phyloP scores from a whole-genome alignment of 2,329 filamentous ascomycete species.

The Aspergillus ibericus region DNA sequence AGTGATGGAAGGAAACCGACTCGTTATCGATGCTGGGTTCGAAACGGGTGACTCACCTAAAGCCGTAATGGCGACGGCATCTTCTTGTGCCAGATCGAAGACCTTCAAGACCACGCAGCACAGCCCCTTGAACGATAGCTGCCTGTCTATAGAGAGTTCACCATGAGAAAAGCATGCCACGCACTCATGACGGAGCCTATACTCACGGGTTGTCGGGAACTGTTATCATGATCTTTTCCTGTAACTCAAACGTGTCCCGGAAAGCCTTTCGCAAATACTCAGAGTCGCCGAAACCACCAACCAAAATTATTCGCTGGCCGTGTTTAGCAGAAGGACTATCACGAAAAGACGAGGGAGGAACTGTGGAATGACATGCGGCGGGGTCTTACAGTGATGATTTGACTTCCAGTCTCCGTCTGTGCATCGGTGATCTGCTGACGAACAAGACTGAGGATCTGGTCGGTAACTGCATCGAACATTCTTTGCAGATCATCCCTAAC shows the following conservation, averaged over 20 bases:
- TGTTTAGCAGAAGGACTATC: not conserved
- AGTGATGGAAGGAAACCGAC: not conserved
- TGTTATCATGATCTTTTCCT: conserved; percentile 1
- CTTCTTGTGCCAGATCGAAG: not conserved
- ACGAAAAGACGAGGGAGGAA: not conserved
- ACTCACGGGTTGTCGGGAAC: conserved; percentile 8
- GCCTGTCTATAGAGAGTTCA: conserved; percentile 4
- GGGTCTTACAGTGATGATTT: conserved; percentile 1
- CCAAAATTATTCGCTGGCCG: conserved; percentile 2
- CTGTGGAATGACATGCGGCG: not conserved
- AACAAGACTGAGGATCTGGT: conserved; percentile 1
- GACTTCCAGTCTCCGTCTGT: not conserved
- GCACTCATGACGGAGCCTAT: not conserved
- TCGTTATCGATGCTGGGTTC: not conserved
- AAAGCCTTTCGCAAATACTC: conserved; percentile 7
- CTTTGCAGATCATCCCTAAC: not conserved
- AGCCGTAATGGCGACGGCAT: conserved; percentile 11
- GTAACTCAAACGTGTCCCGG: not conserved
- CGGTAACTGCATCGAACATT: conserved; percentile 6
- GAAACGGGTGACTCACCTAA: not conserved
- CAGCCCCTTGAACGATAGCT: conserved; percentile 10
- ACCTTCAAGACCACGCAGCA: conserved; percentile 8
- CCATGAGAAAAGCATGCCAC: not conserved
- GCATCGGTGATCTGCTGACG: conserved; percentile 3
- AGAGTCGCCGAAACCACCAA: conserved; percentile 10